Percentiles rank a stretch among this genome's conserved stretches.
These are phyloP conservation scores for Castanea mollissima DNA, from an alignment of 306 rosid genomes.

Conservation along the genomic window DNA sequence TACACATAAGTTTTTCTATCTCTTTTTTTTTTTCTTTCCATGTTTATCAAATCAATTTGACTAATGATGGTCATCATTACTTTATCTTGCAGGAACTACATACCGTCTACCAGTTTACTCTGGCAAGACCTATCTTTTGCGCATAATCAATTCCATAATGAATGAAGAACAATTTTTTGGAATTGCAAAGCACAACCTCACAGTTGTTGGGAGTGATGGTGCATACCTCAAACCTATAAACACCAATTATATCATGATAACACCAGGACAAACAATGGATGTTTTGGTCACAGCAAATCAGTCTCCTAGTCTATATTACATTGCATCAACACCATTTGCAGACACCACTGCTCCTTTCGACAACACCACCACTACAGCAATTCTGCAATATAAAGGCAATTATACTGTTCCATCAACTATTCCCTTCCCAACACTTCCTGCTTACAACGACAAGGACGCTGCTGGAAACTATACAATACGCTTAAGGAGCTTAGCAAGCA, in stretches of 20 bases:
- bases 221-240: constrained; percentile 32
- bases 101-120: constrained; percentile 25
- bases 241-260: constrained; percentile 34
- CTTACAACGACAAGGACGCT: constrained; percentile 24
- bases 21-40: no score
- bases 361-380: constrained; percentile 42
- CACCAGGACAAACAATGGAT: constrained; percentile 58
- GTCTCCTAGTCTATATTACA: constrained; percentile 33
- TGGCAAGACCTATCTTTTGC: constrained; percentile 45
- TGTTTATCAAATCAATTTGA: background rate
- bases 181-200: constrained; percentile 43
- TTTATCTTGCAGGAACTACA: constrained; percentile 16
- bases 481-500: constrained; percentile 33
- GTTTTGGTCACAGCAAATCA: constrained; percentile 40
- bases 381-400: constrained; percentile 33
- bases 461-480: constrained; percentile 22
- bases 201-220: constrained; percentile 39
- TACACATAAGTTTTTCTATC: no score
- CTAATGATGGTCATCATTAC: background rate
- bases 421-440: constrained; percentile 25
- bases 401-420: constrained; percentile 5
- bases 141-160: constrained; percentile 42
- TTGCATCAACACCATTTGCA: constrained; percentile 41
- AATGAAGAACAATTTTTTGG: constrained; percentile 37
- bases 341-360: constrained; percentile 15